Evolutionary conservation across 2,329 filamentous ascomycete genomes (phyloP).

Genomic region (Verticillium dahliae): DNA sequence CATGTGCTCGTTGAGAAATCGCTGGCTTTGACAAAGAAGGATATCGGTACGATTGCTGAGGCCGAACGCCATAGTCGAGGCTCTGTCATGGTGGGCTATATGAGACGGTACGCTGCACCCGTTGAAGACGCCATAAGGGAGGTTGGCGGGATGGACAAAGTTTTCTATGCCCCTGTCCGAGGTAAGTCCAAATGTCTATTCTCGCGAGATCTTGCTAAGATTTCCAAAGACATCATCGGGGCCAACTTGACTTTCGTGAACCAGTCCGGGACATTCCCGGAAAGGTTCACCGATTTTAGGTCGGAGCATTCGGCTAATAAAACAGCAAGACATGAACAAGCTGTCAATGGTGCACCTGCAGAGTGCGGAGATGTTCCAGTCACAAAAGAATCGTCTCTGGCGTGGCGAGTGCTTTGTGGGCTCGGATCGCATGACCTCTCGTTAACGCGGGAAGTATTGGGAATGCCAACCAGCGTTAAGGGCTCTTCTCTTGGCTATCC

Average conservation of each 20-base stretch:
- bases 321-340: not conserved
- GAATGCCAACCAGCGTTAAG: conserved; percentile 13
- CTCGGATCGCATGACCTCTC: conserved; percentile 43
- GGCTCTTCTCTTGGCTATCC: not conserved
- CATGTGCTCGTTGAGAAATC: conserved; percentile 51
- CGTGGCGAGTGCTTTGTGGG: conserved; percentile 1
- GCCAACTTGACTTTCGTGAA: conserved; percentile 2
- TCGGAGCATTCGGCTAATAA: conserved; percentile 8
- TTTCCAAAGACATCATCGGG: conserved; percentile 15
- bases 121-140: conserved; percentile 40
- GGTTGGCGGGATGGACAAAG: conserved; percentile 34
- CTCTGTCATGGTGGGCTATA: conserved; percentile 48
- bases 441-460: conserved; percentile 39
- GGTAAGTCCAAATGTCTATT: conserved; percentile 3
- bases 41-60: conserved; percentile 34
- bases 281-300: conserved; percentile 17
- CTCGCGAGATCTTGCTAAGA: not conserved
- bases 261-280: conserved; percentile 19
- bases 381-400: not conserved
- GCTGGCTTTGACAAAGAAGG: conserved; percentile 36
- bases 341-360: not conserved
- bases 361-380: conserved; percentile 1
- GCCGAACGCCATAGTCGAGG: conserved; percentile 33
- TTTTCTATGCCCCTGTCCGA: conserved; percentile 42
- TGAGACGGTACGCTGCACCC: conserved; percentile 46